These are phyloP conservation scores for Lasiodiplodia theobromae DNA, from an alignment of 2,329 filamentous ascomycete species.

Conservation along the genomic window DNA sequence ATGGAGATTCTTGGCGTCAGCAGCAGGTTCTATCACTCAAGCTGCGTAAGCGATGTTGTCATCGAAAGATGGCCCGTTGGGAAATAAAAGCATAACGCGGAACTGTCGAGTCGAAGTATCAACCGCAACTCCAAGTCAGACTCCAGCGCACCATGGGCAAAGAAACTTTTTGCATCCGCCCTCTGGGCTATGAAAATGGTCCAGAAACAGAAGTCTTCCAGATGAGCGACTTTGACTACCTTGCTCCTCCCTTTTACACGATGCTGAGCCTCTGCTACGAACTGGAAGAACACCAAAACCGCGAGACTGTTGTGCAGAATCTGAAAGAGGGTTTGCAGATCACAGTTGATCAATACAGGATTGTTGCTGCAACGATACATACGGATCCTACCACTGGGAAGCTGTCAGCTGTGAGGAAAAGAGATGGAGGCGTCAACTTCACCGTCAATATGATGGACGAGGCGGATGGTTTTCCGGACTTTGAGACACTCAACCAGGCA, in stretches of 20 bases:
- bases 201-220: neutral
- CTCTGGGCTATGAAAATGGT: neutral
- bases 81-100: neutral
- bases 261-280: constrained; percentile 35
- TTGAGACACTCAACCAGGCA: constrained; percentile 31
- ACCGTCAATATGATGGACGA: constrained; percentile 31
- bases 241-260: neutral
- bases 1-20: neutral
- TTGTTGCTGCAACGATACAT: constrained; percentile 32
- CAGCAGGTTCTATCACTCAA: neutral
- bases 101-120: neutral
- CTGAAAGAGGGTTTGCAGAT: constrained; percentile 32
- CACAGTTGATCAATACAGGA: constrained; percentile 33
- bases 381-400: constrained; percentile 31
- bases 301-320: constrained; percentile 29
- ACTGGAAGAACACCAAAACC: constrained; percentile 18
- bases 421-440: constrained; percentile 30
- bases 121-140: neutral
- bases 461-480: constrained; percentile 32
- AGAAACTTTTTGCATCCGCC: constrained; percentile 1
- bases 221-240: constrained; percentile 3
- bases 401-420: constrained; percentile 34
- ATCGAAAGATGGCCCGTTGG: neutral
- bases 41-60: neutral
- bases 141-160: neutral